These are phyloP conservation scores for Lasiodiplodia citricola DNA, from an alignment of 2,329 filamentous ascomycete species.

Conservation along the genomic window DNA sequence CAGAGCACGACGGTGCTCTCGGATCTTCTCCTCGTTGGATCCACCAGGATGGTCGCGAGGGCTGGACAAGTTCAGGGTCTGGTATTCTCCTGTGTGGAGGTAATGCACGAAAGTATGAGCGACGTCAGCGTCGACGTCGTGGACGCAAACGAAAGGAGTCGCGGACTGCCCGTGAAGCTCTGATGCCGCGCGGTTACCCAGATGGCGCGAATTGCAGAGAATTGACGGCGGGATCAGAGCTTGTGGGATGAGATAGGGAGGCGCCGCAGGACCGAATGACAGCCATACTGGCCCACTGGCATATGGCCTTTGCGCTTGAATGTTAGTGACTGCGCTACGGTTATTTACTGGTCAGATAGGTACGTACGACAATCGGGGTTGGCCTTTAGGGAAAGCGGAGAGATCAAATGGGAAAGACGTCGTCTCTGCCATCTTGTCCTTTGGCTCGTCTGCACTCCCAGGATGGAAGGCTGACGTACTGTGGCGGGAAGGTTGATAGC, in stretches of 20 bases:
- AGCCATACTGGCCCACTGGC: background rate
- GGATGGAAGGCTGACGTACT: background rate
- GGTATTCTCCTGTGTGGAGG: conserved; percentile 36
- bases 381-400: background rate
- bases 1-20: conserved; percentile 32
- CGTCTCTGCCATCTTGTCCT: background rate
- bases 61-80: conserved; percentile 31
- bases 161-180: conserved; percentile 35
- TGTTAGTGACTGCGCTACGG: background rate
- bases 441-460: background rate
- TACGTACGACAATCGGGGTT: background rate
- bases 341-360: background rate
- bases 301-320: background rate
- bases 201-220: conserved; percentile 24
- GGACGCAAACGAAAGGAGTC: conserved; percentile 23
- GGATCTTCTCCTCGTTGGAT: background rate
- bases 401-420: background rate
- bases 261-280: background rate
- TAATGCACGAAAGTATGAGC: conserved; percentile 32
- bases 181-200: conserved; percentile 14
- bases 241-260: background rate
- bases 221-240: conserved; percentile 25
- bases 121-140: background rate
- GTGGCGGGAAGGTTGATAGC: too few relatives aligned
- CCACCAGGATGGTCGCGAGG: background rate